Base-by-base conservation (phyloP, 257 asterid species). In the Linderniella brevidens region DNA sequence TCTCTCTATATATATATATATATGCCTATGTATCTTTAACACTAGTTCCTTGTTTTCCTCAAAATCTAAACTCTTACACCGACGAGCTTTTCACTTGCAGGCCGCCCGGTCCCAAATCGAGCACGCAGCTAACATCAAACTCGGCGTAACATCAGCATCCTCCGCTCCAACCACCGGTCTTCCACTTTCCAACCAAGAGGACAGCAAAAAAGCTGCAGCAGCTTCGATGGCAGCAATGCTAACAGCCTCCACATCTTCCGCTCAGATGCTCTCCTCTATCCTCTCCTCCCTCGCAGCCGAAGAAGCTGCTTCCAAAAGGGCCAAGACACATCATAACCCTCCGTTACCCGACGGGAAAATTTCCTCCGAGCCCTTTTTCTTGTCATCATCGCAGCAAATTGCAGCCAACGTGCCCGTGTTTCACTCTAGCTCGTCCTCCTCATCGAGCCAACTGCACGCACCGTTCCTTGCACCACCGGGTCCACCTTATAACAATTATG, bases 181-280 rank as follows among this genome's bases (percentile, higher is more conserved):
- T 13, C 73, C 79, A 35, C 58, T 64, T 17, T 12, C 69, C 13
- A 46, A 17, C 58, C 72, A 90, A 68, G 69, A 85, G 69, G 68
- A 80, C 96, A 8, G 58, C 32, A 25, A 25, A 25, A 25, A 25
- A 25, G 32, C 85, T 0, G 96, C 90, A 1, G 95, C 98, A 3
- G 95, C 98, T 13, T 93, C 93, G 9, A 84, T 90, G 9, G 98
- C 92, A 48, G 98, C 96, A 53, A 81, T 84, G 72, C 80, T 90
- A 4, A 61, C 94, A 17, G 92, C 93, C 11, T 84, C 94, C 11
- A 61, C 94, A 20, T 81, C 98, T 50, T 85, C 98, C 0, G 96
- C 96, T 0, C 94, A 90, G 65, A 76, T 90, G 98, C 78, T 90
- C 20, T 74, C 93, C 2, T 78, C 96, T 15, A 75, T 85, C 6